These are phyloP conservation scores for Lactifluus volemus DNA, from an alignment of 768 basidiomycete species.

Conservation along the genomic window DNA sequence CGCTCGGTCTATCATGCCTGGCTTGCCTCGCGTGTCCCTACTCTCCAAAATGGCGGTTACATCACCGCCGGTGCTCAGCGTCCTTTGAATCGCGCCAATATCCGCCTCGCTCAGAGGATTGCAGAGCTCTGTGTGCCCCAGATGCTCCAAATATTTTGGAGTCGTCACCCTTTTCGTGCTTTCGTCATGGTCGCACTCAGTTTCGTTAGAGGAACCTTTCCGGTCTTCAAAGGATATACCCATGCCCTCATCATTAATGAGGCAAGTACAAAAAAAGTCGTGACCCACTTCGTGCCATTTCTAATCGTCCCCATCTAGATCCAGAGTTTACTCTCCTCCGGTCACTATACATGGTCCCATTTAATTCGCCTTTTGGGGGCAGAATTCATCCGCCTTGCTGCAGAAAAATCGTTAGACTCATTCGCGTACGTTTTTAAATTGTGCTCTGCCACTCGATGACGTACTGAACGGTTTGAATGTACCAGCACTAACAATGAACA, in stretches of 20 bases:
- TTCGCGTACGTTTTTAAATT: slow-evolving; percentile 50
- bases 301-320: slow-evolving; percentile 37
- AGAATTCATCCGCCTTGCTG: slow-evolving; percentile 54
- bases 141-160: slow-evolving; percentile 42
- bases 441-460: background rate
- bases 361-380: slow-evolving; percentile 48
- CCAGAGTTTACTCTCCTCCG: slow-evolving; percentile 59
- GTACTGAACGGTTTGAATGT: slow-evolving; percentile 14
- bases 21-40: slow-evolving; percentile 23
- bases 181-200: slow-evolving; percentile 65
- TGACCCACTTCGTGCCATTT: background rate
- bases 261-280: slow-evolving; percentile 33
- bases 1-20: slow-evolving; percentile 22
- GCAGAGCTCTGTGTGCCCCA: slow-evolving; percentile 45
- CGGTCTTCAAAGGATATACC: slow-evolving; percentile 78
- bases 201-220: slow-evolving; percentile 64
- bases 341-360: slow-evolving; percentile 62
- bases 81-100: slow-evolving; percentile 47
- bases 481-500: slow-evolving; percentile 60
- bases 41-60: slow-evolving; percentile 13
- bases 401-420: slow-evolving; percentile 59
- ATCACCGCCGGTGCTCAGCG: slow-evolving; percentile 59
- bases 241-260: slow-evolving; percentile 82
- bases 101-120: slow-evolving; percentile 48
- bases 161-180: slow-evolving; percentile 59